Conservation (phyloP, 2,329 filamentous ascomycete species). For the Botrytis elliptica region DNA sequence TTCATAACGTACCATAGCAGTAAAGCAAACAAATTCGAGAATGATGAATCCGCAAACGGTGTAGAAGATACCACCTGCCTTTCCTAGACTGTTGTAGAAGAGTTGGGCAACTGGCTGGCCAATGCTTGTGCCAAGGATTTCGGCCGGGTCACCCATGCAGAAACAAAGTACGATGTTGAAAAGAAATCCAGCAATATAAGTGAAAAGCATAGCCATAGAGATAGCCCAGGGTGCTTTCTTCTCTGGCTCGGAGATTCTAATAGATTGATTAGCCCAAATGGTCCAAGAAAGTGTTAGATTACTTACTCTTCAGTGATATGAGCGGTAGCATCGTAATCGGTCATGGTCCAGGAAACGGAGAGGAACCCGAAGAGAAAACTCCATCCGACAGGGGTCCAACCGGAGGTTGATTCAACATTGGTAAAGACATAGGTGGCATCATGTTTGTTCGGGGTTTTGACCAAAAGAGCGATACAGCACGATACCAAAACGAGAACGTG, state of each 20-base stretch:
- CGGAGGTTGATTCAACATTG: constrained; percentile 49
- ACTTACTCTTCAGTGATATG: constrained; percentile 50
- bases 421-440: constrained; percentile 55
- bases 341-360: constrained; percentile 61
- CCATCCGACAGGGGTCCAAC: constrained; percentile 55
- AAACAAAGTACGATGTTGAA: constrained; percentile 59
- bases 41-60: constrained; percentile 56
- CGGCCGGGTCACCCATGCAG: constrained; percentile 45
- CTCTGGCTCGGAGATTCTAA: constrained; percentile 48
- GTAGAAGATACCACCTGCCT: constrained; percentile 48
- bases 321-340: constrained; percentile 50
- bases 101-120: constrained; percentile 56
- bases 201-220: constrained; percentile 54
- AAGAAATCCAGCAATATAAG: constrained; percentile 54
- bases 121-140: constrained; percentile 49
- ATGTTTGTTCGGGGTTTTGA: constrained; percentile 51
- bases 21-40: constrained; percentile 59
- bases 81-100: constrained; percentile 57
- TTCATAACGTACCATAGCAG: constrained; percentile 45
- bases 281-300: background rate
- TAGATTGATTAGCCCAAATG: constrained; percentile 19
- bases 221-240: constrained; percentile 56
- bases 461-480: constrained; percentile 52
- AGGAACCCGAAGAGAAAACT: constrained; percentile 61
- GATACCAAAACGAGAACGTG: constrained; percentile 53